A percentile compares a stretch with the other conserved stretches of the same genome.
These are phyloP conservation scores for Phytophthora parvispora DNA, from an alignment of 352 stramenopile genomes.

Conservation along the genomic window DNA sequence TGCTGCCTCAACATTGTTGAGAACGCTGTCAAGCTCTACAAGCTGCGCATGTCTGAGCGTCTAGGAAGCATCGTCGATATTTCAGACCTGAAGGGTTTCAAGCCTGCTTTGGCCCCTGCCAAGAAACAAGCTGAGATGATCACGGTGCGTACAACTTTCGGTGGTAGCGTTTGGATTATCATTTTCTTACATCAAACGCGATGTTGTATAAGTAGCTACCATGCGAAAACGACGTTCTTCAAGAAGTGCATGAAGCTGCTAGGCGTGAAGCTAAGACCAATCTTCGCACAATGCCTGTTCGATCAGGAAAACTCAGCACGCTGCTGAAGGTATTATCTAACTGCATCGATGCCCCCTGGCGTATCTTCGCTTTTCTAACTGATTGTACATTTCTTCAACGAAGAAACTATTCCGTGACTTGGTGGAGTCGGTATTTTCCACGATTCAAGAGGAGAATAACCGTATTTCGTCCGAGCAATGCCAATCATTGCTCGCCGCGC, in stretches of 20 bases:
- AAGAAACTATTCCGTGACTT: slow-evolving; percentile 88
- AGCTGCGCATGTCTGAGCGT: slow-evolving; percentile 75
- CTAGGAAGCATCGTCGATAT: slow-evolving; percentile 76
- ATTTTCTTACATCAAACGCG: slow-evolving; percentile 2
- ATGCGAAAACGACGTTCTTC: slow-evolving; percentile 65
- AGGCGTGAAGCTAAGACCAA: slow-evolving; percentile 54
- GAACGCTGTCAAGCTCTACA: slow-evolving; percentile 85
- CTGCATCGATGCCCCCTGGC: background rate
- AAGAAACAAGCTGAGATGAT: slow-evolving; percentile 39
- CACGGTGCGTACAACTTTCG: slow-evolving; percentile 52
- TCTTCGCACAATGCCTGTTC: slow-evolving; percentile 75
- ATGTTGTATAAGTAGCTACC: slow-evolving; percentile 61
- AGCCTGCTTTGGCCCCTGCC: slow-evolving; percentile 43
- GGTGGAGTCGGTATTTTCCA: slow-evolving; percentile 70
- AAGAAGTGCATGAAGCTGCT: slow-evolving; percentile 53
- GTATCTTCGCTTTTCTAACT: background rate
- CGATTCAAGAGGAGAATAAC: slow-evolving; percentile 83
- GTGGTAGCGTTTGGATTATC: background rate
- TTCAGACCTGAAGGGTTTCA: slow-evolving; percentile 71
- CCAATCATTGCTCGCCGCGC: slow-evolving; percentile 57
- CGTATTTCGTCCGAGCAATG: slow-evolving; percentile 70
- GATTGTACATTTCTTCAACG: background rate
- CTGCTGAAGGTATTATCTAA: slow-evolving; percentile 59
- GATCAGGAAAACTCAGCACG: slow-evolving; percentile 67
- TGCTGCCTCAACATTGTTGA: slow-evolving; percentile 87